These are phyloP conservation scores for Triticum turgidum DNA, from an alignment of 176 grass and related monocot species.

Conservation along the genomic window DNA sequence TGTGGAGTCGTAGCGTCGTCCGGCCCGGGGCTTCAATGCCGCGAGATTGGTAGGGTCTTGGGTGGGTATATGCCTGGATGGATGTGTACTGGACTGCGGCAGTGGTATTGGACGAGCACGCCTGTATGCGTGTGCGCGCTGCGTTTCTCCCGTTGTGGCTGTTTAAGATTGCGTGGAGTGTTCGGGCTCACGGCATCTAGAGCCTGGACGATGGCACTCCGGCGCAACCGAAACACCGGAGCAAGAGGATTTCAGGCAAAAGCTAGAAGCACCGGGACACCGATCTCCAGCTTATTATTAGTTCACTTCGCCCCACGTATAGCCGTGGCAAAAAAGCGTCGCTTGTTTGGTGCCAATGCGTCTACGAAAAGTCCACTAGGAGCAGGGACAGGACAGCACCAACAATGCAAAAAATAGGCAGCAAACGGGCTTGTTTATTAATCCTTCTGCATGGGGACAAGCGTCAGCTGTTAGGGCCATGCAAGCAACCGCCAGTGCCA, in stretches of 20 bases:
- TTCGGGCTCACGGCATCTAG: background rate
- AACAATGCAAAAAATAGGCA: background rate
- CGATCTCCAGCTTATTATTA: background rate
- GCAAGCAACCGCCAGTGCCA: background rate
- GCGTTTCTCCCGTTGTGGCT: background rate
- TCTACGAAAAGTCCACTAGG: background rate
- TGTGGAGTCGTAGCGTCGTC: background rate
- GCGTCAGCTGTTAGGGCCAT: background rate
- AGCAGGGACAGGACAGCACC: background rate
- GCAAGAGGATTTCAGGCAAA: background rate
- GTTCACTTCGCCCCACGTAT: background rate
- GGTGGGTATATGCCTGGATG: conserved; percentile 39
- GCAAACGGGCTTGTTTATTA: background rate
- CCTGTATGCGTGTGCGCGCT: background rate
- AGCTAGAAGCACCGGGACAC: background rate
- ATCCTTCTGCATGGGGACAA: background rate
- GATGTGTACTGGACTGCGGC: conserved; percentile 20
- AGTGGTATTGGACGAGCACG: background rate
- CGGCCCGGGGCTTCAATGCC: conserved; percentile 19
- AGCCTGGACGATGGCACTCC: background rate
- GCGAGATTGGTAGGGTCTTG: conserved; percentile 17
- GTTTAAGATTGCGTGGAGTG: conserved; percentile 41
- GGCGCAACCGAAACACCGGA: background rate
- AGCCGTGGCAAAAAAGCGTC: background rate
- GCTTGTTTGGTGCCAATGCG: background rate